Percentiles rank a stretch among this genome's conserved stretches.
Conservation (phyloP, 2,329 filamentous ascomycete genomes). For the Aphanoascus verrucosus region DNA sequence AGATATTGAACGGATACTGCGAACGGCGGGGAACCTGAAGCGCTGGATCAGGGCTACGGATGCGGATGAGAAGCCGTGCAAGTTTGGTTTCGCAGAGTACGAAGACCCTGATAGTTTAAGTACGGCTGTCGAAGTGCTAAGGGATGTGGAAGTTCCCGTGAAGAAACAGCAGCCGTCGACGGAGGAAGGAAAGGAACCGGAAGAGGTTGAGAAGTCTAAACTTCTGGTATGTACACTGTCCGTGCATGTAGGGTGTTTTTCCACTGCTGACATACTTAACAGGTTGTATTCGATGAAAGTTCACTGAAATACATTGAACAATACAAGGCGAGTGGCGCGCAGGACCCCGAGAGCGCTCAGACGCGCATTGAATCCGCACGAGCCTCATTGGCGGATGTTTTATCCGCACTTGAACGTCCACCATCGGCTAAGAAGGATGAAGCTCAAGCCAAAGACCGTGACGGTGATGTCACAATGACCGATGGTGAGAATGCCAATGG, state of each 20-base stretch:
- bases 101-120: slow-evolving; percentile 82
- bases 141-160: slow-evolving; percentile 68
- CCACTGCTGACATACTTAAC: slow-evolving; percentile 18
- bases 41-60: slow-evolving; percentile 74
- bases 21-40: slow-evolving; percentile 64
- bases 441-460: slow-evolving; percentile 45
- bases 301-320: slow-evolving; percentile 78
- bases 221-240: slow-evolving; percentile 50
- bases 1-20: slow-evolving; percentile 65
- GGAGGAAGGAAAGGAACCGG: slow-evolving; percentile 34
- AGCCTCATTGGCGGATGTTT: slow-evolving; percentile 53
- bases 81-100: slow-evolving; percentile 92
- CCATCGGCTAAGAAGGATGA: slow-evolving; percentile 36
- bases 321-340: slow-evolving; percentile 57
- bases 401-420: slow-evolving; percentile 65
- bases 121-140: slow-evolving; percentile 73
- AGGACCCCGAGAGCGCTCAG: slow-evolving; percentile 51
- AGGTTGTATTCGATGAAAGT: slow-evolving; percentile 65
- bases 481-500: slow-evolving; percentile 49
- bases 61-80: slow-evolving; percentile 68
- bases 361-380: slow-evolving; percentile 60
- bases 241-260: background rate
- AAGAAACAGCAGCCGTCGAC: slow-evolving; percentile 54
- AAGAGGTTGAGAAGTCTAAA: slow-evolving; percentile 55
- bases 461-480: slow-evolving; percentile 60